Base-by-base conservation (phyloP, 2,329 filamentous ascomycete species). In the Pseudogymnoascus pannorum region DNA sequence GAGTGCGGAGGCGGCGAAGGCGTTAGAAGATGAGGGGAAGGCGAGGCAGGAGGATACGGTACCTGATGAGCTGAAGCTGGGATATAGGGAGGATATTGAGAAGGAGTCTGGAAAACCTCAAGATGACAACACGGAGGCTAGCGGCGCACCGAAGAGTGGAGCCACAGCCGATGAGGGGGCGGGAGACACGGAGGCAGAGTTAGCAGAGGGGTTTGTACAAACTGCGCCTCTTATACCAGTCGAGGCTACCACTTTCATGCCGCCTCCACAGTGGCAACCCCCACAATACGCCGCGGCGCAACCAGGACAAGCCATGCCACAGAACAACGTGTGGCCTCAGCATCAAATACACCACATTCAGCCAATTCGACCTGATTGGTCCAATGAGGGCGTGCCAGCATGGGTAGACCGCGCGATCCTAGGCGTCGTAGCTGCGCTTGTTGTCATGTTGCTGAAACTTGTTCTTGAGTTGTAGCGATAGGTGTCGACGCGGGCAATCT, bases 381-480 rank as follows among this genome's bases (percentile, higher is more conserved):
- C 72, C 62, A 72, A 78, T 59, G 79, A 82, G 26, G 82, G 78
- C 2, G 81, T 89, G 14, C 83, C 87, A 1, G 75, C 85, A 11
- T 96, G 91, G 88, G 79, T 96, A 16, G 92, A 96, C 73, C 84
- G 89, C 65, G 82, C 87, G 36, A 96, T 96, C 66, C 84, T 87
- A 20, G 87, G 84, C 5, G 75, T 96, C 16, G 77, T 90, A 0
- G 79, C 90, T 12, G 78, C 89, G 24, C 76, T 96, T 18, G 76
- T 86, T 3, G 83, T 89, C 20, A 83, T 96, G 78, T 76, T 96
- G 20, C 63, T 84, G 61, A 86, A 83, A 69, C 76, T 85, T 26
- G 38, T 72, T 12, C 61, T 71, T 57, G 59, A 60, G 48, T 54
- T 54, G 26, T 54, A 54, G 26, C 26, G 24, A 54, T 31, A 54